These are phyloP conservation scores for Sporothrix inflata DNA, from an alignment of 2,329 filamentous ascomycete species.

Conservation along the genomic window DNA sequence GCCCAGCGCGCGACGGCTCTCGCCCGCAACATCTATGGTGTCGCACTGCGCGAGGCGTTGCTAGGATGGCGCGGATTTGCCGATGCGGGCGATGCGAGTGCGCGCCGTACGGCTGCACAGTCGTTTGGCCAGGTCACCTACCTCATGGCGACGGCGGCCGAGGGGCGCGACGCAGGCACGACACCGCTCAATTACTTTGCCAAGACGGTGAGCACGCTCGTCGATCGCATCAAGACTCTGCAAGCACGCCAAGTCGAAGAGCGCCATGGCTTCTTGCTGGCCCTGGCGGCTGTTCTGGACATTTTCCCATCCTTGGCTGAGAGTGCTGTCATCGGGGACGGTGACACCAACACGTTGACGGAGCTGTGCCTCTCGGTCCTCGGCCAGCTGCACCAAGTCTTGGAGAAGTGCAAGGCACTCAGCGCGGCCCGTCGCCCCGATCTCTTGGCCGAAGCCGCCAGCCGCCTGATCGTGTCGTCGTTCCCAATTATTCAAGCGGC, in stretches of 20 bases:
- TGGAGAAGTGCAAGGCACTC: conserved; percentile 46
- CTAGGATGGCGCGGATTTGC: conserved; percentile 88
- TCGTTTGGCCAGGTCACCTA: conserved; percentile 66
- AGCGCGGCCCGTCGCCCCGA: conserved; percentile 63
- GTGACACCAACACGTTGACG: neutral
- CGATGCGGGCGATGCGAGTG: conserved; percentile 71
- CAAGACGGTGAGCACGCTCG: conserved; percentile 46
- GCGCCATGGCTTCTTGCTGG: conserved; percentile 67
- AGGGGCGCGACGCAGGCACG: neutral
- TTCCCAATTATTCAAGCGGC: conserved; percentile 53
- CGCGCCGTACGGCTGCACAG: conserved; percentile 70
- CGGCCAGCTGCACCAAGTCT: conserved; percentile 40
- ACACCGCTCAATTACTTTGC: conserved; percentile 39
- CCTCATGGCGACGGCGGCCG: conserved; percentile 35
- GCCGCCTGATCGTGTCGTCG: conserved; percentile 59
- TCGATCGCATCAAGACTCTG: conserved; percentile 51
- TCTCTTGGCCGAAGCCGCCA: conserved; percentile 64
- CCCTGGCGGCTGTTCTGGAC: conserved; percentile 62
- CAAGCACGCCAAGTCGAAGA: conserved; percentile 67
- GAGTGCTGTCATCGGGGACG: neutral
- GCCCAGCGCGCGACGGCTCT: conserved; percentile 70
- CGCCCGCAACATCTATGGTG: conserved; percentile 65
- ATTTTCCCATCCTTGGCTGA: conserved; percentile 44
- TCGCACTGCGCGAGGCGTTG: conserved; percentile 69
- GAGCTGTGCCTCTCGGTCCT: conserved; percentile 4